Percentiles rank a stretch among this genome's conserved stretches.
Evolutionary conservation across 2,329 filamentous ascomycete genomes (phyloP).

Genomic region (Thielaviopsis populi): DNA sequence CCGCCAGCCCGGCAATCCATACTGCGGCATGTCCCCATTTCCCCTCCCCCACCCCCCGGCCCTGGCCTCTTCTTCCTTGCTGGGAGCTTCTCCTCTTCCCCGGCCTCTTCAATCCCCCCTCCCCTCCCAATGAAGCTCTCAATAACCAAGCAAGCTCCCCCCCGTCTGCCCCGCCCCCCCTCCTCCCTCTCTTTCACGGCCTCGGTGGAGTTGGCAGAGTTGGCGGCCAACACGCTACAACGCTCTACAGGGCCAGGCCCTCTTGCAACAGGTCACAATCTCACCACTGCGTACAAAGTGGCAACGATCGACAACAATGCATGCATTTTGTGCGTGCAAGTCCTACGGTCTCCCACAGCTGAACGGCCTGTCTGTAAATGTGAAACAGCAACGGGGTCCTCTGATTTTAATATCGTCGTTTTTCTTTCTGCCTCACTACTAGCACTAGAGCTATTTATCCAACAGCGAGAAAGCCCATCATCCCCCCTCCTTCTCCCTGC

Average conservation of each 20-base stretch:
- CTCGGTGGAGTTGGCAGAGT: neutral
- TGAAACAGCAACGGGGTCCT: neutral
- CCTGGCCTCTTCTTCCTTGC: neutral
- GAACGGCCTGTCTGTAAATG: slow-evolving; percentile 1
- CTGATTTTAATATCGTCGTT: neutral
- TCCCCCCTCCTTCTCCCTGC: neutral
- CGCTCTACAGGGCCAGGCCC: neutral
- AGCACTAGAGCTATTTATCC: neutral
- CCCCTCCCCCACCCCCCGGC: neutral
- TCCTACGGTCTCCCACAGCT: neutral
- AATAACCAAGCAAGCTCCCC: neutral
- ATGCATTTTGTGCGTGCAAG: neutral
- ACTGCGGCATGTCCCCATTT: neutral
- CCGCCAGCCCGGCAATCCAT: neutral
- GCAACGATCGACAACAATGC: slow-evolving; percentile 2
- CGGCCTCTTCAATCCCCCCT: neutral
- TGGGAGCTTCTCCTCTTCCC: neutral
- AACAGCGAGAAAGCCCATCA: no score
- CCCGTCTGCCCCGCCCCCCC: neutral
- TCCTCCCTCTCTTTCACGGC: neutral
- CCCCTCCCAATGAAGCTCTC: neutral
- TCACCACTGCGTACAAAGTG: neutral
- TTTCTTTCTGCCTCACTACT: neutral
- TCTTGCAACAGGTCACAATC: neutral
- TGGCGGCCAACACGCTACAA: neutral